Base-by-base conservation (phyloP, 306 rosid genomes). In the Senna siamea region DNA sequence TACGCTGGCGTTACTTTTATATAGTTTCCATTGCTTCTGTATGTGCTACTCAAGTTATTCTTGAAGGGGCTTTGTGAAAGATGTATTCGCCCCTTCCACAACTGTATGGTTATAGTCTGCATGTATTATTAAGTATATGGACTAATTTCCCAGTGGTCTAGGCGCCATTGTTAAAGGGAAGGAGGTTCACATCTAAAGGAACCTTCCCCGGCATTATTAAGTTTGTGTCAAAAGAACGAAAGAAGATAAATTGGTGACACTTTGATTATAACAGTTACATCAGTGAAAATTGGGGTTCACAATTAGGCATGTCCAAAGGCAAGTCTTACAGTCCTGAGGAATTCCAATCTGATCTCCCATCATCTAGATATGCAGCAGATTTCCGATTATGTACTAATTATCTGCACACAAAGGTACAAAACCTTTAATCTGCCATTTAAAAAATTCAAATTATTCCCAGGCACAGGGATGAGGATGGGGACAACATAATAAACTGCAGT, bases 1-100 rank as follows among this genome's bases (percentile, higher is more conserved):
- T 83, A 92, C 37, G 99, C 97, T 3, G 99, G 98, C 66, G 87
- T 98, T 57, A 67, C 93, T 34, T 94, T 88, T 83, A 83, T 92
- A 18, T 92, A 81, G 81, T 43, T 53, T 79, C 74, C 59, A 53
- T 47, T 80, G n/a, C n/a, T n/a, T n/a, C n/a, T n/a, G n/a, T n/a
- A n/a, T n/a, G n/a, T n/a, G n/a, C n/a, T n/a, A n/a, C n/a, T n/a
- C n/a, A n/a, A n/a, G n/a, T n/a, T n/a, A n/a, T n/a, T n/a, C 72
- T 32, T 32, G 69, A 50, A 78, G 82, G 79, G 79, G 72, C 48
- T 38, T 71, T 74, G 79, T 82, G 65, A 53, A 77, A 70, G 76
- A 40, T 35, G 58, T n/a, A 44, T 3, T 60, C 51, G 62, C 77
- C 76, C 79, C 73, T 73, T 44, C 69, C 55, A 22, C 79, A n/a